Evolutionary conservation across 139 green algal species (phyloP).

Genomic region (Gonium pectorale): DNA sequence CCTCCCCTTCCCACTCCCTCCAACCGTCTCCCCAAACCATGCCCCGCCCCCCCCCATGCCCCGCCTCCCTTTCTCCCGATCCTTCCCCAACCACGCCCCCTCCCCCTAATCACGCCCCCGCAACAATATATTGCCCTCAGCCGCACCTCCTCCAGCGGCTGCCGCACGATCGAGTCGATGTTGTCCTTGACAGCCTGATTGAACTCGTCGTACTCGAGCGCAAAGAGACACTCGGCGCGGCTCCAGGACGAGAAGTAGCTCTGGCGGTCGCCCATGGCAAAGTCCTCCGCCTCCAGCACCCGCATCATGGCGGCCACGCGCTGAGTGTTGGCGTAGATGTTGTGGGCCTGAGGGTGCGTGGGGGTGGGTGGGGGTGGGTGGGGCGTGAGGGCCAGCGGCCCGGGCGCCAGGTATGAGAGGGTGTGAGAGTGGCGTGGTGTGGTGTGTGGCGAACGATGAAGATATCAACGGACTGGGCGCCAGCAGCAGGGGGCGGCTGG

Average conservation of each 20-base stretch:
- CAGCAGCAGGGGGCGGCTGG: no score
- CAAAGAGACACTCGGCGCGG: slow-evolving; percentile 52
- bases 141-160: slow-evolving; percentile 49
- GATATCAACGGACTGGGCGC: no score
- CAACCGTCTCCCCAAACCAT: neutral
- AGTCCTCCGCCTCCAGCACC: slow-evolving; percentile 53
- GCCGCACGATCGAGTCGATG: slow-evolving; percentile 27
- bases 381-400: neutral
- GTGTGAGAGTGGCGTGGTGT: no score
- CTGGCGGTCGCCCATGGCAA: slow-evolving; percentile 11
- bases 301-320: slow-evolving; percentile 51
- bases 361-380: neutral
- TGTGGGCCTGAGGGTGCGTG: slow-evolving; percentile 23
- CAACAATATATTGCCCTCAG: no score
- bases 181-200: slow-evolving; percentile 48
- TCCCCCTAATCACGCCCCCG: neutral
- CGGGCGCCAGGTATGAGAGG: no score
- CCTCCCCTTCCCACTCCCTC: no score
- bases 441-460: no score
- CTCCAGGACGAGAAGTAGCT: slow-evolving; percentile 50
- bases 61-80: neutral
- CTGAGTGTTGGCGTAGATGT: slow-evolving; percentile 58
- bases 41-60: neutral
- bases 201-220: slow-evolving; percentile 48
- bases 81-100: neutral